Conservation (phyloP, 2,329 filamentous ascomycete genomes). For the Diaporthe ilicicola region DNA sequence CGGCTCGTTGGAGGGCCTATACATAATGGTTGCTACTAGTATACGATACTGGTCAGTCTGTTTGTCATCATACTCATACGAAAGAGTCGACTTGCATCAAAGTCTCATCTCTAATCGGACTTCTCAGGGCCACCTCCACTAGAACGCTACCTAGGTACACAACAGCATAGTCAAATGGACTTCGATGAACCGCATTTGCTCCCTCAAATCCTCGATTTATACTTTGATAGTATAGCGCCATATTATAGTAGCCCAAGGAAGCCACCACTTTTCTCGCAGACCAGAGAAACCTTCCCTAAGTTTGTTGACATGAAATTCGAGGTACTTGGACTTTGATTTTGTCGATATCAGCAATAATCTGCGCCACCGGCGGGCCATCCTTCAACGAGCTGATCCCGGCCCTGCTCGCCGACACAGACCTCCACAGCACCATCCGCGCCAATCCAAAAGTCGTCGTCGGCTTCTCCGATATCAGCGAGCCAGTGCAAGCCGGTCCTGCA, state of each 20-base stretch:
- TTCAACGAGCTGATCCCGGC: constrained; percentile 51
- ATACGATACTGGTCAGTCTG: not conserved
- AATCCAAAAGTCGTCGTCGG: constrained; percentile 53
- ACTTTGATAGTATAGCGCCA: not conserved
- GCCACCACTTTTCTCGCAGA: not conserved
- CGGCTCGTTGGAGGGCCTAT: not conserved
- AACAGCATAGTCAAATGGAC: not conserved
- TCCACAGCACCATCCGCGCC: constrained; percentile 44
- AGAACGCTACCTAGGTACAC: not conserved
- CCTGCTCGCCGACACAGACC: constrained; percentile 45
- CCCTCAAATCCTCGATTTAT: not conserved
- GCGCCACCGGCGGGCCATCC: constrained; percentile 49
- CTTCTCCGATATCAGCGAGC: constrained; percentile 51
- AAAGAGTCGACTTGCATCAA: not conserved
- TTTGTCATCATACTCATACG: not conserved
- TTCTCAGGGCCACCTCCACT: not conserved
- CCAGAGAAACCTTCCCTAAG: not conserved
- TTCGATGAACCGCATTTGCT: not conserved
- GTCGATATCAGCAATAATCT: constrained; percentile 46
- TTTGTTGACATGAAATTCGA: not conserved
- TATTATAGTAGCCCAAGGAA: not conserved
- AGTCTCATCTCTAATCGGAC: not conserved
- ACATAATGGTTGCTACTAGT: not conserved
- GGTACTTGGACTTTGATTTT: not conserved
- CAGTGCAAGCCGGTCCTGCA: constrained; percentile 55